Evolutionary conservation across 192 early-diverging fungal genomes (phyloP), one percentile per base, ranked within the genome.

Genomic region (Coemansia javaensis): DNA sequence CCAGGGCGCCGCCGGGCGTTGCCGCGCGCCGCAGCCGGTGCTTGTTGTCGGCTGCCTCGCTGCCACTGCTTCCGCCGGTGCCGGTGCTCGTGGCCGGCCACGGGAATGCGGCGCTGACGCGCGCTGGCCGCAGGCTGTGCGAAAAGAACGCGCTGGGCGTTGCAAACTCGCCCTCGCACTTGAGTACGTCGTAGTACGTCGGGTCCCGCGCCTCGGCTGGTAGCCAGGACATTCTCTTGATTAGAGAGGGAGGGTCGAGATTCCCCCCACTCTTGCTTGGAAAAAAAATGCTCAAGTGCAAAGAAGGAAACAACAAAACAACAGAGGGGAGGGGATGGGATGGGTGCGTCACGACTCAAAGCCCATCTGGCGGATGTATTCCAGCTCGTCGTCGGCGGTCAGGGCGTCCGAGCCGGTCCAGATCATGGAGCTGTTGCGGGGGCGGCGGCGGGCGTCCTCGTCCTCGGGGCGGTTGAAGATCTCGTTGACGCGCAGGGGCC

Each of bases 371-470:
- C 67, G 67, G 21, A 71, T 66, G 41, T 77, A 77, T 21, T 56
- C 61, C 13, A 68, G 47, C 49, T 72, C 68, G 4, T 77, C 75
- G 4, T 65, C 64, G 0, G 59, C 44, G 9, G 63, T 67, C 40
- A 77, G 43, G 18, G 58, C 63, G 51, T 77, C 75, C 1, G 48
- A 32, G n/a, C 60, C 64, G 23, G 56, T 47, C 75, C 75, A 77
- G 41, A 72, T 77, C 59, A 71, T 71, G 30, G 75, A 72, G 40
- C 68, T 72, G 31, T 69, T 66, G 17, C 74, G 56, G 6, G 66
- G 66, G 39, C 60, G 56, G 2, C 75, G 50, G 10, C 64, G 53
- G 15, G 32, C 30, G 12, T 61, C 58, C 7, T 31, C 55, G 5
- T 31, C 25, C 18, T 60, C 56, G 15, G 8, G 12, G 8, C 60